These are phyloP conservation scores for Salix koriyanagi DNA, from an alignment of 345 rosid species.

Conservation along the genomic window DNA sequence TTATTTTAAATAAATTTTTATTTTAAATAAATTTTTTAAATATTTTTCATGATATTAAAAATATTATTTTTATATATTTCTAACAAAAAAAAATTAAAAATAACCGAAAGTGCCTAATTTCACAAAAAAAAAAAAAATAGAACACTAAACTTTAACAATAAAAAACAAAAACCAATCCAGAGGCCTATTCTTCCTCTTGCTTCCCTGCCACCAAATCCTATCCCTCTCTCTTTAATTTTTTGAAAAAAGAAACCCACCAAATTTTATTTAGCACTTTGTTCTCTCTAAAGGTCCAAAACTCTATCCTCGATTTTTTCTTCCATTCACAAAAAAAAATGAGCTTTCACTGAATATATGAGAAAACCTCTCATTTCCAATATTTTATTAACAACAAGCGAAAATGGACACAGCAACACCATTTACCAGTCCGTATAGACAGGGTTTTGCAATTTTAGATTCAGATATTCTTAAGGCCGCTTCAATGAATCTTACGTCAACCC, in stretches of 20 bases:
- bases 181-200: conserved; percentile 23
- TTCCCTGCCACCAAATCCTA: conserved; percentile 22
- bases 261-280: background rate
- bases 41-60: no score
- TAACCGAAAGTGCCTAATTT: background rate
- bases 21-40: no score
- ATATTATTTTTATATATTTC: no score
- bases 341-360: background rate
- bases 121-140: background rate
- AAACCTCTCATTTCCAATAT: background rate
- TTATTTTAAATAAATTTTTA: no score
- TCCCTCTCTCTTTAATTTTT: background rate
- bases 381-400: background rate
- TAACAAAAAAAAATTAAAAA: no score
- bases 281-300: background rate
- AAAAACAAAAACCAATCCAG: conserved; percentile 8
- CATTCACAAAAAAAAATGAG: background rate
- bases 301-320: background rate
- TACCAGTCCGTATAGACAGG: conserved; percentile 5
- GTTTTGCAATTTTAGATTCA: conserved; percentile 3
- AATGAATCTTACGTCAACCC: conserved; percentile 14
- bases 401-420: background rate
- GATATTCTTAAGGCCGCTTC: background rate
- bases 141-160: background rate
- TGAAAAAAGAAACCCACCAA: background rate